These are phyloP conservation scores for Lycium ferocissimum DNA, from an alignment of 257 asterid genomes.

Conservation along the genomic window DNA sequence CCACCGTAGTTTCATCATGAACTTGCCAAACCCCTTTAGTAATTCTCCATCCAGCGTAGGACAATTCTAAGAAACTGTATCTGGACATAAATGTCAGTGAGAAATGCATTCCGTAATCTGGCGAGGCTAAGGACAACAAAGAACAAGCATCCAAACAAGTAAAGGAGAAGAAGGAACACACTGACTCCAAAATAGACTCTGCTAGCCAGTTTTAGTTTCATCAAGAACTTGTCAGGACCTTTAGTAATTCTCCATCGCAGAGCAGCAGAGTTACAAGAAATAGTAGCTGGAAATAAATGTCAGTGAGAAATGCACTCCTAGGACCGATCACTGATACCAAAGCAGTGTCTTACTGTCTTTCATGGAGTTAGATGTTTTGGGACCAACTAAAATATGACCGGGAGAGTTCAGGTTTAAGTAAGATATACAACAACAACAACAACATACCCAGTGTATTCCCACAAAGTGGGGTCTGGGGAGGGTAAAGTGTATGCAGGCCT, in stretches of 20 bases:
- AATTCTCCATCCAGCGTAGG: background rate
- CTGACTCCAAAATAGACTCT: background rate
- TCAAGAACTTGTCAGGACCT: constrained; percentile 13
- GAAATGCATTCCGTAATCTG: background rate
- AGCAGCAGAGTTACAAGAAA: background rate
- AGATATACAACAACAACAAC: background rate
- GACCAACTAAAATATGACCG: background rate
- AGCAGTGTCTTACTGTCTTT: background rate
- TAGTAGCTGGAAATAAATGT: background rate
- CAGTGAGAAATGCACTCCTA: background rate
- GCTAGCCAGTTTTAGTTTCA: background rate
- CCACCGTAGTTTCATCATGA: background rate
- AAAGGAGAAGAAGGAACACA: background rate
- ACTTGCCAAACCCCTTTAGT: background rate
- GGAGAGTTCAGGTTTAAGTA: background rate
- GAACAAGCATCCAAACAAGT: background rate
- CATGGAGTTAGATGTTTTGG: background rate
- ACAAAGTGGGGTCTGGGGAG: no score
- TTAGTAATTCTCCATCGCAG: background rate
- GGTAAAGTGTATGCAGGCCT: no score
- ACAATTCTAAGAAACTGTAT: background rate
- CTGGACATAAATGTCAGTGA: background rate
- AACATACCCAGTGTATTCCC: no score
- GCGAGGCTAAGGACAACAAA: background rate
- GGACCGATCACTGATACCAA: background rate